Evolutionary conservation across 257 asterid species (phyloP).

Genomic region (Nicotiana benthamiana): DNA sequence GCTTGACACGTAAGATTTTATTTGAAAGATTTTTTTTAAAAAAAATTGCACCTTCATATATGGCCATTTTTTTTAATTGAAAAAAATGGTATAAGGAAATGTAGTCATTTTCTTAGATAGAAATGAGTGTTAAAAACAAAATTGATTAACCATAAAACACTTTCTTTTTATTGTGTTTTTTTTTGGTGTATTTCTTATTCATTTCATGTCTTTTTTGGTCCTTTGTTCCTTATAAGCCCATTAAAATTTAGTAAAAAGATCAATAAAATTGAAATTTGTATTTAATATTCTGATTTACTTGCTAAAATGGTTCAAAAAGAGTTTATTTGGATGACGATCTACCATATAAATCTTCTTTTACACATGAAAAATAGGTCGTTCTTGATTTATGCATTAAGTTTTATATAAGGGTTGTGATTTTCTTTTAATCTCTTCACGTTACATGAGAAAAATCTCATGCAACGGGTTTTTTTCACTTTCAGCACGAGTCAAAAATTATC

Average conservation of each 20-base stretch:
- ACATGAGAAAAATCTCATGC: background rate
- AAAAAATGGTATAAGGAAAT: background rate
- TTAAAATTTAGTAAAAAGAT: background rate
- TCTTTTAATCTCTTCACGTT: background rate
- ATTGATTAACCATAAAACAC: background rate
- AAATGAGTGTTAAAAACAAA: background rate
- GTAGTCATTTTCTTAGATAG: background rate
- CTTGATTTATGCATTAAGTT: background rate
- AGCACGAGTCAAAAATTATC: too few relatives aligned
- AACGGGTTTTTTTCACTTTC: too few relatives aligned
- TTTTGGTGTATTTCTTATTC: background rate
- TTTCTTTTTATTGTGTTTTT: background rate
- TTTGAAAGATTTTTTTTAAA: background rate
- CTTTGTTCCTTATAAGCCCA: background rate
- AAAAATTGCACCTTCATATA: background rate
- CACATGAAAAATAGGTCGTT: background rate
- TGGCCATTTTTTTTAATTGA: background rate
- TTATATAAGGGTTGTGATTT: background rate
- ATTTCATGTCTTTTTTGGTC: background rate
- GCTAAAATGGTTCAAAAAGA: background rate
- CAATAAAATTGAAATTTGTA: background rate
- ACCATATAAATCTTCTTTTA: background rate
- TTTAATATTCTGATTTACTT: background rate
- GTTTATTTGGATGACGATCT: background rate
- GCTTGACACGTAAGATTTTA: slow-evolving; percentile 50